Percentiles rank a stretch among this genome's conserved stretches.
phyloP scores from a whole-genome alignment of 148 eudicot species.

The Vaccinium corymbosum region DNA sequence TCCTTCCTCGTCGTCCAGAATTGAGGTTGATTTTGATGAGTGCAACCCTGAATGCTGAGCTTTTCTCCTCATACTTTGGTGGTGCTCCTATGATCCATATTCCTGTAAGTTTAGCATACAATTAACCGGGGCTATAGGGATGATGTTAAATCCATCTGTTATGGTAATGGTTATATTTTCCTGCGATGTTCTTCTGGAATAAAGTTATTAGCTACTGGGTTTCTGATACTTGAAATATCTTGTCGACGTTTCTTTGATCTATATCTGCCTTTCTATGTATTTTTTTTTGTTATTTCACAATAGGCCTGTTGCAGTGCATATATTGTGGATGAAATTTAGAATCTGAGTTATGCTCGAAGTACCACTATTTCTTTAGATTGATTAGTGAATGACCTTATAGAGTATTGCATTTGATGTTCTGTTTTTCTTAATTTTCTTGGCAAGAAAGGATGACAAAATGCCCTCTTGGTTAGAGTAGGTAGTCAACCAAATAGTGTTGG shows the following conservation, averaged over 20 bases:
- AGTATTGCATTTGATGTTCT: neutral
- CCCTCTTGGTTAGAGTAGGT: neutral
- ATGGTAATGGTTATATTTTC: neutral
- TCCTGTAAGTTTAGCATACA: conserved; percentile 65
- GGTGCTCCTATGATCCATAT: conserved; percentile 96
- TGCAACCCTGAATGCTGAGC: conserved; percentile 92
- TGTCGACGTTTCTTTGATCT: neutral
- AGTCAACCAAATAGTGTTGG: neutral
- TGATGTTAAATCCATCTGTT: neutral
- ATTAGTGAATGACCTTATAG: neutral
- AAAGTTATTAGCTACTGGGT: neutral
- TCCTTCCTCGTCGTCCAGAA: conserved; percentile 90
- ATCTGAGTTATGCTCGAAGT: neutral
- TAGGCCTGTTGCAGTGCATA: neutral
- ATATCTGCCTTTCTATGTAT: neutral
- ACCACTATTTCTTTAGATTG: neutral
- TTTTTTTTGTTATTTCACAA: neutral
- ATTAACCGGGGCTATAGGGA: neutral
- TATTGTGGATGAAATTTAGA: neutral
- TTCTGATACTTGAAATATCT: neutral
- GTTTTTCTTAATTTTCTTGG: neutral
- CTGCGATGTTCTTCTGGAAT: neutral
- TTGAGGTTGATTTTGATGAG: conserved; percentile 91
- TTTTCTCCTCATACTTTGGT: conserved; percentile 87
- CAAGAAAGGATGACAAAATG: neutral